Conservation (phyloP, 2,329 filamentous ascomycete species). For the Lecanicillium sp. region DNA sequence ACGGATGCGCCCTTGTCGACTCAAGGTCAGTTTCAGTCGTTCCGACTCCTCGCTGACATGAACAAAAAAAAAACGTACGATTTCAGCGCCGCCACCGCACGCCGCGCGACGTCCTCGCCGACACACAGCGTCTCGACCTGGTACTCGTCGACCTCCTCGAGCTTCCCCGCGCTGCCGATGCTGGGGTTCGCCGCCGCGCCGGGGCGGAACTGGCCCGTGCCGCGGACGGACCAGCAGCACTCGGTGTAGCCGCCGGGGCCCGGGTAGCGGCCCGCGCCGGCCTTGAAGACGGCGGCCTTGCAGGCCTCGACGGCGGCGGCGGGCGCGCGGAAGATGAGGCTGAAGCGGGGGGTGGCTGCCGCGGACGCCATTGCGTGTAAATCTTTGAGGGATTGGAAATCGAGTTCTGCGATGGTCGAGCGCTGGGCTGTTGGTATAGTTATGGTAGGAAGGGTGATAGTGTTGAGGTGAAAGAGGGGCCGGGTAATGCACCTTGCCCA, state of each 20-base stretch:
- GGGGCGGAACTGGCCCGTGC: conserved; percentile 61
- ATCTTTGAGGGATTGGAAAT: too few species aligned
- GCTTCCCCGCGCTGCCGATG: conserved; percentile 50
- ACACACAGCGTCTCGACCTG: conserved; percentile 58
- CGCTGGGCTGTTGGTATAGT: too few species aligned
- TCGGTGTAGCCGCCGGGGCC: conserved; percentile 49
- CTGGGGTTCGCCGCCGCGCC: conserved; percentile 55
- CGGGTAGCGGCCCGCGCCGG: conserved; percentile 50
- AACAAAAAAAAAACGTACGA: conserved; percentile 41
- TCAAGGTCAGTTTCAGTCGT: conserved; percentile 1
- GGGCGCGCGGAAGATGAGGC: conserved; percentile 48
- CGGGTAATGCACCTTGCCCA: too few species aligned
- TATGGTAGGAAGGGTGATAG: too few species aligned
- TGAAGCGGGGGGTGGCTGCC: conserved; percentile 19
- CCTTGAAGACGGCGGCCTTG: conserved; percentile 51
- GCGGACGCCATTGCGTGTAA: neutral
- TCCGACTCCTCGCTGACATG: neutral
- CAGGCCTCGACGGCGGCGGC: conserved; percentile 37
- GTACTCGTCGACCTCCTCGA: conserved; percentile 56
- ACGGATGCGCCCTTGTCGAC: conserved; percentile 24
- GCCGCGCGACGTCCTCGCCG: conserved; percentile 49
- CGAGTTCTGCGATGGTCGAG: too few species aligned
- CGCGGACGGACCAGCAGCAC: conserved; percentile 44
- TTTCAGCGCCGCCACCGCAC: conserved; percentile 59
- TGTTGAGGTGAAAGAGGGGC: too few species aligned